Evolutionary conservation across 176 grass and related monocot genomes (phyloP).

Genomic region (Phyllostachys edulis): DNA sequence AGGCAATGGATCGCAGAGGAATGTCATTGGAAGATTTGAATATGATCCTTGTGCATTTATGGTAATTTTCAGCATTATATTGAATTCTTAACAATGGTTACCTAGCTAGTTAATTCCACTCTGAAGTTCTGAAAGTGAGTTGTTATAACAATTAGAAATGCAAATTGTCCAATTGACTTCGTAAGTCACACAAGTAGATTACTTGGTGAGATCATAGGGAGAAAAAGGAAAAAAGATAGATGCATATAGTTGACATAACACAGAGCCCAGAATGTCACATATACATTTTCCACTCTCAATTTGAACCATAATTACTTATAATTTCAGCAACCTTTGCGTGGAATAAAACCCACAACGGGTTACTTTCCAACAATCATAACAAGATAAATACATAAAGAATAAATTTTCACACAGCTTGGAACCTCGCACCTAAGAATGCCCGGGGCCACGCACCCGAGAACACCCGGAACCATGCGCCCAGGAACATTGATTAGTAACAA

Average conservation of each 20-base stretch:
- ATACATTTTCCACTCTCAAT: too few relatives aligned
- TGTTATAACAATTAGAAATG: not conserved
- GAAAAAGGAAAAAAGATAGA: not conserved
- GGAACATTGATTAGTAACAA: too few relatives aligned
- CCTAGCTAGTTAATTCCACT: not conserved
- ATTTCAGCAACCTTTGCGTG: too few relatives aligned
- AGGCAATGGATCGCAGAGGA: not conserved
- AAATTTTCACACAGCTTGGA: too few relatives aligned
- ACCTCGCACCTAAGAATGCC: too few relatives aligned
- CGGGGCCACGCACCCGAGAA: too few relatives aligned
- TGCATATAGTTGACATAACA: not conserved
- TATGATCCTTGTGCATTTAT: not conserved
- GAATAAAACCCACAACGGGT: too few relatives aligned
- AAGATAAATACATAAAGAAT: too few relatives aligned
- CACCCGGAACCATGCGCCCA: too few relatives aligned
- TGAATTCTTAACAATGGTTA: not conserved
- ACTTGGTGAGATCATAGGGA: not conserved
- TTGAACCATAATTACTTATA: too few relatives aligned
- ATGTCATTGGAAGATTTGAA: not conserved
- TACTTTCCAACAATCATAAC: too few relatives aligned
- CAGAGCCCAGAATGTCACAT: too few relatives aligned
- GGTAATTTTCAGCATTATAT: not conserved
- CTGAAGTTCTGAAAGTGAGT: not conserved
- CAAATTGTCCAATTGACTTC: not conserved
- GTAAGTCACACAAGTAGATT: constrained; percentile 9